Conservation (phyloP, 1,284 basidiomycete genomes). For the Ceratobasidium sp. region DNA sequence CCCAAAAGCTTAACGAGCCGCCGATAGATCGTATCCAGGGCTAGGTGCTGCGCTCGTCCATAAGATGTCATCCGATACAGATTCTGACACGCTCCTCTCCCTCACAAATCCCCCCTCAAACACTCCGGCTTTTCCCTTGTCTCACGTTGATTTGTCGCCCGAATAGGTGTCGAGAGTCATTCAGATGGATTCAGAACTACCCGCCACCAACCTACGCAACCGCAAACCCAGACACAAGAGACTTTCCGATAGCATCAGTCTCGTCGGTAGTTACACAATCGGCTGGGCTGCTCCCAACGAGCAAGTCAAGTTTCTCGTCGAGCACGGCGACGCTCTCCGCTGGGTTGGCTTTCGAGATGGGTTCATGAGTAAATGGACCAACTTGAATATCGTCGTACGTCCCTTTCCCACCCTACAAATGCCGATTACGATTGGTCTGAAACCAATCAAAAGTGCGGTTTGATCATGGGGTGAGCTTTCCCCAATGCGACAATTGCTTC, state of each 20-base stretch:
- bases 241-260: conserved; percentile 27
- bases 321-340: conserved; percentile 13
- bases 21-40: too few relatives aligned
- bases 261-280: conserved; percentile 41
- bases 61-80: too few relatives aligned
- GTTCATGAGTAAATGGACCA: conserved; percentile 46
- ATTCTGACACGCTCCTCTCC: too few relatives aligned
- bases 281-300: conserved; percentile 43
- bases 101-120: too few relatives aligned
- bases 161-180: too few relatives aligned
- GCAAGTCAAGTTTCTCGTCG: conserved; percentile 34
- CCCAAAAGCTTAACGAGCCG: too few relatives aligned
- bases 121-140: too few relatives aligned
- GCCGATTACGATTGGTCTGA: not conserved
- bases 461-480: conserved; percentile 45
- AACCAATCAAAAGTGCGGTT: conserved; percentile 42
- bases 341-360: conserved; percentile 47
- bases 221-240: not conserved
- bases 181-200: conserved; percentile 1
- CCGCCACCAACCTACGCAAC: not conserved
- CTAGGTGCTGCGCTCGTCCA: too few relatives aligned
- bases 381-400: conserved; percentile 47
- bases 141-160: too few relatives aligned
- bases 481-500: not conserved
- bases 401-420: not conserved